Percentiles rank a stretch among this genome's conserved stretches.
Evolutionary conservation across 345 rosid species (phyloP).

Genomic region (Euphorbia tirucalli): DNA sequence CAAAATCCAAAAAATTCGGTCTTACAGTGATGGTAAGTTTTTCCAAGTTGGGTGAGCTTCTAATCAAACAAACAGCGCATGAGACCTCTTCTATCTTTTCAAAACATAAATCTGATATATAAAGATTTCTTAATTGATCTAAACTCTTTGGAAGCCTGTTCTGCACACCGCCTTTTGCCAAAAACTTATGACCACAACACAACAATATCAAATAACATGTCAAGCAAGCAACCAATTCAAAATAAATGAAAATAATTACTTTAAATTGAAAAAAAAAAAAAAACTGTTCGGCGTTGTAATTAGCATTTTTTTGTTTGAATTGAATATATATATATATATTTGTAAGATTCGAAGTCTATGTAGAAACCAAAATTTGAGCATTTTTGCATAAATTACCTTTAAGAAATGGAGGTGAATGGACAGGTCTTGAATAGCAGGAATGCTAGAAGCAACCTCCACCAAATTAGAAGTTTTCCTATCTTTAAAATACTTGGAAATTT

Average conservation of each 20-base stretch:
- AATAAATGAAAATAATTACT: too few relatives aligned
- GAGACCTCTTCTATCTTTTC: slow-evolving; percentile 12
- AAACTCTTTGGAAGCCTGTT: slow-evolving; percentile 11
- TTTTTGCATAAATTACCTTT: too few relatives aligned
- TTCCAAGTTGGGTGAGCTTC: slow-evolving; percentile 19
- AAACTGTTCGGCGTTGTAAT: too few relatives aligned
- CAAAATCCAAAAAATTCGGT: too few relatives aligned
- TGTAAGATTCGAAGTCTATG: too few relatives aligned
- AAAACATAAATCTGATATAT: slow-evolving; percentile 1
- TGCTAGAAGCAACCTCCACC: slow-evolving; percentile 1
- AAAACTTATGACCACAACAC: background rate
- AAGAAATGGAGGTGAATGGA: background rate
- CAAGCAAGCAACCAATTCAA: background rate
- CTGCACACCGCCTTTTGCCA: slow-evolving; percentile 10
- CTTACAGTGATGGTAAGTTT: slow-evolving; percentile 14
- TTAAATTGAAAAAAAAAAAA: too few relatives aligned
- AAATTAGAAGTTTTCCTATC: slow-evolving; percentile 6
- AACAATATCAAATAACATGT: background rate
- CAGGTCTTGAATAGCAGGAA: background rate
- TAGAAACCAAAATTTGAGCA: background rate
- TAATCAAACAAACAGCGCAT: slow-evolving; percentile 22
- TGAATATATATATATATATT: too few relatives aligned
- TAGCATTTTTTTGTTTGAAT: too few relatives aligned
- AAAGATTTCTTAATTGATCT: background rate
- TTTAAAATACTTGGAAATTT: slow-evolving; percentile 4